These are phyloP conservation scores for Teratosphaeriaceae sp. DNA, from an alignment of 2,329 filamentous ascomycete species.

Conservation along the genomic window DNA sequence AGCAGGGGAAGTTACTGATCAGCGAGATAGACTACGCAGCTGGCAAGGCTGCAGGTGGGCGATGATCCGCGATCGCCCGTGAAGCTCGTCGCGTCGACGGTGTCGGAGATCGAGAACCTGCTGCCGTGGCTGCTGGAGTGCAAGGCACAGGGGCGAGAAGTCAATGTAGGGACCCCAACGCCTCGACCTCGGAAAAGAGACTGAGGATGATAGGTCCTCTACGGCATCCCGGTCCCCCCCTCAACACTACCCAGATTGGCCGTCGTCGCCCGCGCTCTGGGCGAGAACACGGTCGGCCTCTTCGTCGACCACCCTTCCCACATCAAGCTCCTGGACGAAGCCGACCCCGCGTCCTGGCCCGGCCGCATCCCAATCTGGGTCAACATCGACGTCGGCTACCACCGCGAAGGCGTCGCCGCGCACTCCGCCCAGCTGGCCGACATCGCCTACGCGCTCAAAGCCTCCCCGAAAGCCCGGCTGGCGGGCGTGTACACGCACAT, in stretches of 20 bases:
- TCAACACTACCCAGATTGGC: conserved; percentile 56
- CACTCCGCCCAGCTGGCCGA: conserved; percentile 40
- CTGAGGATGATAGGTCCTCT: conserved; percentile 49
- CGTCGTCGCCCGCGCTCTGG: conserved; percentile 49
- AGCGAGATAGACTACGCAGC: conserved; percentile 56
- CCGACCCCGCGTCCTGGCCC: conserved; percentile 35
- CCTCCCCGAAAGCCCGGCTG: conserved; percentile 40
- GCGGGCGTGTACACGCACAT: conserved; percentile 68
- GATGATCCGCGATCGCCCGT: conserved; percentile 39
- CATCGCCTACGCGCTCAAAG: conserved; percentile 44
- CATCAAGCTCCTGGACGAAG: conserved; percentile 44
- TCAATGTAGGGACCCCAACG: conserved; percentile 47
- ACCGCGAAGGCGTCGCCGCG: conserved; percentile 60
- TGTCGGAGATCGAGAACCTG: conserved; percentile 66
- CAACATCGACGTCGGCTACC: conserved; percentile 68
- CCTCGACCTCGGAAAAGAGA: background rate
- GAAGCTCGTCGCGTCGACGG: conserved; percentile 65
- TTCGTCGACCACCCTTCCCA: conserved; percentile 65
- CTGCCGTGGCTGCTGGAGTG: conserved; percentile 55
- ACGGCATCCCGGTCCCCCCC: conserved; percentile 62
- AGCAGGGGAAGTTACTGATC: too few species aligned
- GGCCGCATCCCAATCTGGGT: conserved; percentile 54
- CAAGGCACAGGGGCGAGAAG: conserved; percentile 44
- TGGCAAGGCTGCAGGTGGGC: conserved; percentile 65
- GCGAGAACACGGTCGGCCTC: conserved; percentile 51